These are phyloP conservation scores for Globisporangium megalacanthum DNA, from an alignment of 352 stramenopile species.

Conservation along the genomic window DNA sequence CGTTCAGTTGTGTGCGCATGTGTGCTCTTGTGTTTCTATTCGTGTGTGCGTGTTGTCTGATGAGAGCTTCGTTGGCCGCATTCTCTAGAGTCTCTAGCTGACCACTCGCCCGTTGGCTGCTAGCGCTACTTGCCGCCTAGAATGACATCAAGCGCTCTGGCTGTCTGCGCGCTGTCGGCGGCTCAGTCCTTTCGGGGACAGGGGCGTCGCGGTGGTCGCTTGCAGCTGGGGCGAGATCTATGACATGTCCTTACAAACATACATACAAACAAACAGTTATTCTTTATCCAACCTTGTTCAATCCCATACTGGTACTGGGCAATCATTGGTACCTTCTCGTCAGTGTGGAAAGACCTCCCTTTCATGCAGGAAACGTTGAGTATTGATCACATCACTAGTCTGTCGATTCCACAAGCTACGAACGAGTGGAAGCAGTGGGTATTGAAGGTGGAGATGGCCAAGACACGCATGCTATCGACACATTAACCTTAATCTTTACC, in stretches of 20 bases:
- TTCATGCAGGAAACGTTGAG: too few species aligned
- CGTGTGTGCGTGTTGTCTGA: slow-evolving; percentile 5
- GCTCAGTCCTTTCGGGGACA: neutral
- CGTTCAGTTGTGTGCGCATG: neutral
- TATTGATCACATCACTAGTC: too few species aligned
- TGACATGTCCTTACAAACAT: too few species aligned
- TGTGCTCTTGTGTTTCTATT: neutral
- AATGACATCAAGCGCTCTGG: slow-evolving; percentile 12
- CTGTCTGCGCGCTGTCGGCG: slow-evolving; percentile 8
- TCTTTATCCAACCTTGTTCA: too few species aligned
- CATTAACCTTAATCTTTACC: neutral
- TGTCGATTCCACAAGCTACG: too few species aligned
- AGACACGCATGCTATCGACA: neutral
- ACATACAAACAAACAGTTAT: too few species aligned
- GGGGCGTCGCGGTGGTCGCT: slow-evolving; percentile 6
- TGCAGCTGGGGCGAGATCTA: slow-evolving; percentile 13
- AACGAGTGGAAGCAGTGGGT: too few species aligned
- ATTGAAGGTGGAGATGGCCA: too few species aligned
- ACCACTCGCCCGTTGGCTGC: slow-evolving; percentile 13
- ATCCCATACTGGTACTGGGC: too few species aligned
- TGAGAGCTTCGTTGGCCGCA: slow-evolving; percentile 11
- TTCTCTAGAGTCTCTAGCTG: slow-evolving; percentile 17
- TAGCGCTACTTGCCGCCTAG: slow-evolving; percentile 16
- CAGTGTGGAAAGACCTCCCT: too few species aligned
- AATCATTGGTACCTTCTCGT: too few species aligned